Evolutionary conservation across 352 stramenopile genomes (phyloP).

Genomic region (Globisporangium spinosum): DNA sequence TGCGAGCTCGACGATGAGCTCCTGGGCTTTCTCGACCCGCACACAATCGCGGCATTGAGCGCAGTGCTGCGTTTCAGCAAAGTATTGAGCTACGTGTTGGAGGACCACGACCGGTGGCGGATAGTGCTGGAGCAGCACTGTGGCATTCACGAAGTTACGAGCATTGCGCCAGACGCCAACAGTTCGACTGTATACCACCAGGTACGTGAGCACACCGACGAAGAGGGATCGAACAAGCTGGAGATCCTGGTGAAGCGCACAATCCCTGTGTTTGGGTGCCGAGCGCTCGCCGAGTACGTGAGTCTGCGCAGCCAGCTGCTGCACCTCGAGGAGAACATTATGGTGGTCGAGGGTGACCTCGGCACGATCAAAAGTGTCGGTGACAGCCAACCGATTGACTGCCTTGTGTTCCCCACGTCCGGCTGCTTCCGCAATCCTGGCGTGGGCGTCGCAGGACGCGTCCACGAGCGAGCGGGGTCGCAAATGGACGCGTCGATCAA

Average conservation of each 20-base stretch:
- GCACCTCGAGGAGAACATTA: slow-evolving; percentile 30
- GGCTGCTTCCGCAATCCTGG: slow-evolving; percentile 31
- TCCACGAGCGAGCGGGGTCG: slow-evolving; percentile 47
- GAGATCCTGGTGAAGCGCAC: slow-evolving; percentile 4
- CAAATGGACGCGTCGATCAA: slow-evolving; percentile 22
- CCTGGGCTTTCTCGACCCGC: slow-evolving; percentile 17
- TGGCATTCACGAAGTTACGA: background rate
- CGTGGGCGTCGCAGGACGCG: slow-evolving; percentile 37
- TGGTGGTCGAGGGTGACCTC: slow-evolving; percentile 46
- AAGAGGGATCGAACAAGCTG: background rate
- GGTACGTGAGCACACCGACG: background rate
- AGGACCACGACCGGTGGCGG: slow-evolving; percentile 4
- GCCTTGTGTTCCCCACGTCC: slow-evolving; percentile 60
- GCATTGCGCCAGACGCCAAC: background rate
- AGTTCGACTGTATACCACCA: background rate
- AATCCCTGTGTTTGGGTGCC: slow-evolving; percentile 1
- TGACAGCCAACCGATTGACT: slow-evolving; percentile 38
- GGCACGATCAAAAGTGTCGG: slow-evolving; percentile 29
- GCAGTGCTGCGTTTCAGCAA: slow-evolving; percentile 5
- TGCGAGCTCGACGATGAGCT: slow-evolving; percentile 14
- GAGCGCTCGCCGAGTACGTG: slow-evolving; percentile 34
- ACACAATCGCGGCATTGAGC: background rate
- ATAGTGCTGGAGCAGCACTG: slow-evolving; percentile 11
- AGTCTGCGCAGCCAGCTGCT: slow-evolving; percentile 39
- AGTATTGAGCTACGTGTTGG: background rate